A percentile compares a stretch with the other conserved stretches of the same genome.
These are phyloP conservation scores for Pseudozyma thailandica DNA, from an alignment of 1,284 basidiomycete genomes.

Conservation along the genomic window DNA sequence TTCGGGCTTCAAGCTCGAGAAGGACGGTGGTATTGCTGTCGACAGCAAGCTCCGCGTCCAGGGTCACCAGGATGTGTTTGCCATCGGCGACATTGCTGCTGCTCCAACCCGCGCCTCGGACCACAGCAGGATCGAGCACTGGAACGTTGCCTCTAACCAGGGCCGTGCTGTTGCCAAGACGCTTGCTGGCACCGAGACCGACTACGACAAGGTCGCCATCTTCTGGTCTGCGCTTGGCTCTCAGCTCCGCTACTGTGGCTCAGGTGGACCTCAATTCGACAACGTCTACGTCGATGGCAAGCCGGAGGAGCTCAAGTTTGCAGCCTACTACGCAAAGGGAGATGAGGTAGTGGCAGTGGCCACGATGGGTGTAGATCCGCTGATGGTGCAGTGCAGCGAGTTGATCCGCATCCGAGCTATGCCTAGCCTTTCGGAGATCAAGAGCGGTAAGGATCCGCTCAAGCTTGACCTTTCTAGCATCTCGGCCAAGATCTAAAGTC, in stretches of 20 bases:
- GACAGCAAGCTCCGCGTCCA: conserved; percentile 81
- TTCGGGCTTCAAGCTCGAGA: conserved; percentile 68
- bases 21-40: conserved; percentile 81
- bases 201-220: conserved; percentile 81
- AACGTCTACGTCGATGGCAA: conserved; percentile 82
- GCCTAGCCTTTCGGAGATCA: conserved; percentile 81
- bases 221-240: conserved; percentile 84
- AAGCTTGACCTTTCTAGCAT: conserved; percentile 29
- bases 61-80: conserved; percentile 76
- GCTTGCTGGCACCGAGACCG: conserved; percentile 45
- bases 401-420: conserved; percentile 82
- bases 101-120: conserved; percentile 76
- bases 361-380: conserved; percentile 84
- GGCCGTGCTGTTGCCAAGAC: conserved; percentile 82
- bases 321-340: conserved; percentile 82
- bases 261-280: conserved; percentile 75
- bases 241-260: conserved; percentile 83
- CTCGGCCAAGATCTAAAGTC: conserved; percentile 36
- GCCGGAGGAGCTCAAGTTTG: conserved; percentile 74
- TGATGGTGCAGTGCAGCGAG: conserved; percentile 83
- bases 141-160: conserved; percentile 89
- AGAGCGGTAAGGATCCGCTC: conserved; percentile 70
- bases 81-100: conserved; percentile 88
- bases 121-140: conserved; percentile 82
- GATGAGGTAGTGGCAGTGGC: conserved; percentile 84